phyloP scores from a whole-genome alignment of 768 basidiomycete genomes.

The Lactarius hatsudake region DNA sequence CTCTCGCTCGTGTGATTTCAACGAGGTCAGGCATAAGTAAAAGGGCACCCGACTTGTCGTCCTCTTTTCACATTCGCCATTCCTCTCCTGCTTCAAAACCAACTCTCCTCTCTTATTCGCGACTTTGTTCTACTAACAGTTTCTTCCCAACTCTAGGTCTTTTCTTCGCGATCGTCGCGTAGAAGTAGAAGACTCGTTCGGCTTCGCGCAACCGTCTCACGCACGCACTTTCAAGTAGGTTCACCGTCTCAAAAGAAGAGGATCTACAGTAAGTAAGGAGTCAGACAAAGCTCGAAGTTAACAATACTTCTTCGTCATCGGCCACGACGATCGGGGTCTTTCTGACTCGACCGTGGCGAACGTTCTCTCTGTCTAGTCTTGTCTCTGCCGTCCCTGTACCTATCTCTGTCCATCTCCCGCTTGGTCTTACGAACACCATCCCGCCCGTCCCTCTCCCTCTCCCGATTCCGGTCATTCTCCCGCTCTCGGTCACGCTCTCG shows the following conservation, averaged over 20 bases:
- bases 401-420: conserved; percentile 31
- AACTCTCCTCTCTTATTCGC: too few species aligned
- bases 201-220: too few species aligned
- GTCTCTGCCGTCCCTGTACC: conserved; percentile 10
- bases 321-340: conserved; percentile 11
- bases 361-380: conserved; percentile 4
- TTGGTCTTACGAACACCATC: not conserved
- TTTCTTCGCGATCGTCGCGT: too few species aligned
- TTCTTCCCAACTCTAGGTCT: too few species aligned
- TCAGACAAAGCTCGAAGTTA: not conserved
- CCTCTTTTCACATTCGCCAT: too few species aligned
- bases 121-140: too few species aligned
- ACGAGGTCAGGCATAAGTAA: too few species aligned
- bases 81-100: too few species aligned
- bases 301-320: not conserved
- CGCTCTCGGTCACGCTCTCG: conserved; percentile 11
- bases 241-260: not conserved
- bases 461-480: not conserved
- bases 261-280: not conserved
- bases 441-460: conserved; percentile 12
- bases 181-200: too few species aligned
- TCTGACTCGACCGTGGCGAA: conserved; percentile 15
- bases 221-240: too few species aligned
- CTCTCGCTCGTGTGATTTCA: too few species aligned
- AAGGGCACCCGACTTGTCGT: too few species aligned